A percentile compares a stretch with the other conserved stretches of the same genome.
These are phyloP conservation scores for Wickerhamiella brachini DNA, from an alignment of 805 yeast species.

Conservation along the genomic window DNA sequence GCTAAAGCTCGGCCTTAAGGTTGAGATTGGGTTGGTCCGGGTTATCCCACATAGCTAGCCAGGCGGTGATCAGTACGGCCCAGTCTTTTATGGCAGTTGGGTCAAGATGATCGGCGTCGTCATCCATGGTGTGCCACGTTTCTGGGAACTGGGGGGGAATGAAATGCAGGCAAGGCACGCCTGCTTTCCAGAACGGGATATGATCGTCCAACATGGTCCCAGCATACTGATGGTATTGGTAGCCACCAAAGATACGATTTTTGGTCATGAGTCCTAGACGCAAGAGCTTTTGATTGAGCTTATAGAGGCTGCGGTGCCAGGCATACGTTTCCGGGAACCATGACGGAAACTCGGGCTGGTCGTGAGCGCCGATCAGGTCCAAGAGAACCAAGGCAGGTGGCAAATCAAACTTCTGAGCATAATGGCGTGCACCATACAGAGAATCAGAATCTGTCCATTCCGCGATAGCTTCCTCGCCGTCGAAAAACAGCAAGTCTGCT, in stretches of 20 bases:
- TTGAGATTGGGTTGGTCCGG: background rate
- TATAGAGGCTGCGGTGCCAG: conserved; percentile 26
- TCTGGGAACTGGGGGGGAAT: conserved; percentile 40
- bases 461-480: conserved; percentile 48
- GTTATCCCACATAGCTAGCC: conserved; percentile 13
- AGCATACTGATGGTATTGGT: conserved; percentile 9
- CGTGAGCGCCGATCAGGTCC: conserved; percentile 35
- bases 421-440: conserved; percentile 40
- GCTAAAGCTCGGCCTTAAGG: background rate
- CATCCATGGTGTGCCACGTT: conserved; percentile 39
- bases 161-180: conserved; percentile 37
- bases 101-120: conserved; percentile 32
- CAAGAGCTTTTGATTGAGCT: conserved; percentile 23
- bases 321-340: conserved; percentile 31
- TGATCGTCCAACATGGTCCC: conserved; percentile 36
- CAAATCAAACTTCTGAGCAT: conserved; percentile 30
- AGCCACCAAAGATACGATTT: background rate
- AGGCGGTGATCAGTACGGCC: conserved; percentile 31
- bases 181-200: conserved; percentile 34
- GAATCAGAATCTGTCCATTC: conserved; percentile 41
- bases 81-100: conserved; percentile 31
- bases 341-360: conserved; percentile 26
- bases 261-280: conserved; percentile 5
- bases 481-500: conserved; percentile 35
- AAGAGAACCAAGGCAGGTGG: conserved; percentile 36